Percentiles rank a stretch among this genome's conserved stretches.
Evolutionary conservation across 768 basidiomycete genomes (phyloP).

Genomic region (Tricholoma saponaceum): DNA sequence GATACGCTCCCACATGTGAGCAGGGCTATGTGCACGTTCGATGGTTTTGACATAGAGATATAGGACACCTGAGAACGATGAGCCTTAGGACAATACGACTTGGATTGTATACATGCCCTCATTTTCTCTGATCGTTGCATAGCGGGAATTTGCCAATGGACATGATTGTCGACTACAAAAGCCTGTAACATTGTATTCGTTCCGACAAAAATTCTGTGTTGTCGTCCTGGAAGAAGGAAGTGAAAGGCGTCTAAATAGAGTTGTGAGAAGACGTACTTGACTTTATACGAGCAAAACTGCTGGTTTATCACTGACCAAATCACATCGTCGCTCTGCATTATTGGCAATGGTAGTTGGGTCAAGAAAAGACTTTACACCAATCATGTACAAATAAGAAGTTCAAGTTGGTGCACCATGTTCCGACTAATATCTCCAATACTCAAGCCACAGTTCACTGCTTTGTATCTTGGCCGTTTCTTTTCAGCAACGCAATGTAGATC

Average conservation of each 20-base stretch:
- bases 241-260: neutral
- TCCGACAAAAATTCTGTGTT: constrained; percentile 97
- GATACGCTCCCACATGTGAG: constrained; percentile 97
- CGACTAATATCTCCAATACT: constrained; percentile 3
- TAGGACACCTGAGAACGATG: constrained; percentile 52
- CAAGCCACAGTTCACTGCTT: neutral
- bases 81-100: neutral
- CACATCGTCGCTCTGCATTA: constrained; percentile 94
- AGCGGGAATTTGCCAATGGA: constrained; percentile 95
- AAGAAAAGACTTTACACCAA: neutral
- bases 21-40: constrained; percentile 93
- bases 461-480: constrained; percentile 22
- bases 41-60: constrained; percentile 98
- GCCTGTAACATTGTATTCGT: constrained; percentile 98
- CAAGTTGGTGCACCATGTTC: no score
- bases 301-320: constrained; percentile 96
- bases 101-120: constrained; percentile 56
- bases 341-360: neutral
- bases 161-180: constrained; percentile 94
- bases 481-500: constrained; percentile 20
- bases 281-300: constrained; percentile 99
- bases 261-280: constrained; percentile 66
- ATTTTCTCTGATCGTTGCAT: constrained; percentile 96
- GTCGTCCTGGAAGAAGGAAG: constrained; percentile 55
- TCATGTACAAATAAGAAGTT: neutral